A percentile compares a stretch with the other conserved stretches of the same genome.
Evolutionary conservation across 345 rosid species (phyloP).

Genomic region (Punica granatum): DNA sequence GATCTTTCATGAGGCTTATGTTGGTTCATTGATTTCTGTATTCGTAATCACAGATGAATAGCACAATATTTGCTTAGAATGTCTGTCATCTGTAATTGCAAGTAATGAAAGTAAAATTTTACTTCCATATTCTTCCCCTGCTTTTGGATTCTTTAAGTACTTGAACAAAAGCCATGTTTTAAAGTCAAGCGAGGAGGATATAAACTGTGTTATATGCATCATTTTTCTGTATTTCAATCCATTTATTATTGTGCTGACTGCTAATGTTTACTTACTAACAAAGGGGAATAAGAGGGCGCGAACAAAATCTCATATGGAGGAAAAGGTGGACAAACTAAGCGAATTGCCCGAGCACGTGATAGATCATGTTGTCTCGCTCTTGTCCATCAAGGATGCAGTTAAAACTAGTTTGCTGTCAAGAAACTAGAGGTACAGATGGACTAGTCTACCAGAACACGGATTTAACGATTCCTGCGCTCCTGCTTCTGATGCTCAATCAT

Average conservation of each 20-base stretch:
- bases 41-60: too few species aligned
- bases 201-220: too few species aligned
- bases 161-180: too few species aligned
- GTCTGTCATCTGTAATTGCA: too few species aligned
- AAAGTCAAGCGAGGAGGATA: too few species aligned
- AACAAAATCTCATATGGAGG: not conserved
- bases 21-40: too few species aligned
- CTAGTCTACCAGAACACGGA: too few species aligned
- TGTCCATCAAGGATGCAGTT: not conserved
- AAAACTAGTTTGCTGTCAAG: not conserved
- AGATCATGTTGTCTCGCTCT: not conserved
- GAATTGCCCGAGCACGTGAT: not conserved
- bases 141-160: too few species aligned
- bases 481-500: not conserved
- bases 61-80: too few species aligned
- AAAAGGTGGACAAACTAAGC: not conserved
- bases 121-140: too few species aligned
- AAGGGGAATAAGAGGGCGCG: not conserved
- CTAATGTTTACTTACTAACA: not conserved
- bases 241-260: not conserved
- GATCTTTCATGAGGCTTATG: too few species aligned
- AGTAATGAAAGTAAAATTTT: too few species aligned
- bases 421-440: not conserved
- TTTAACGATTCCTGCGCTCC: not conserved
- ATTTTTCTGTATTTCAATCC: not conserved